Base-by-base conservation (phyloP, 768 basidiomycete genomes). In the Gymnopilus junonius region DNA sequence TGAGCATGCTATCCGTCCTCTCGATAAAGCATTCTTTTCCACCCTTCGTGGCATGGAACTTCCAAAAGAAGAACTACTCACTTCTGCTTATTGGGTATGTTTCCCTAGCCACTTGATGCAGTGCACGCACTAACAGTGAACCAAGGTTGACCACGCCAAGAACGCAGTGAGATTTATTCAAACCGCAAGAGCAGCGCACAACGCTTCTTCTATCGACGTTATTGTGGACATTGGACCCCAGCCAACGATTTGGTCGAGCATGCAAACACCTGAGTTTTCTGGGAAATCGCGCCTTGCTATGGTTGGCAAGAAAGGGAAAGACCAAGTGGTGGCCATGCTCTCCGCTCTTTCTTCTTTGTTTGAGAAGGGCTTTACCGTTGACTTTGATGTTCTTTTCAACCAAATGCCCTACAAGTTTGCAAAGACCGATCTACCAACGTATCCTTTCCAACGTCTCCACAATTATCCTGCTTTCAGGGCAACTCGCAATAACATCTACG, bases 141-240 rank as follows among this genome's bases (percentile, higher is more conserved):
- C 37, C n/a, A 23, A 78, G 77, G 66, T 78, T 10, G 69, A 73
- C 34, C 77, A 78, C 55, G 77, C 76, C 3, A 68, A 72, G 32
- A 73, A 71, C 53, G 69, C 77, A 1, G 77, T 77, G 21, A 62
- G 62, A 23, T 77, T 78, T 45, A 55, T 69, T 6, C 70, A 74
- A 60, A 73, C 75, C 3, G 72, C 71, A 8, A 57, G 67, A 6
- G 50, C 65, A 0, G 71, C 70, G 14, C 63, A 66, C 43, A 70
- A 70, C 29, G 59, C 66, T 1, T 63, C 69, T 11, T 64, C 67
- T 2, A 60, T 71, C 27, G 74, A 73, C 34, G 69, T 71, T 27
- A 70, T 78, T 48, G 59, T 78, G 11, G 77, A 78, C 59, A 62
- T 77, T 35, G 77, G 77, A 0, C 77, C 77, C 6, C 74, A 76